Conservation (phyloP, 148 eudicot genomes). For the Talinum fruticosum region DNA sequence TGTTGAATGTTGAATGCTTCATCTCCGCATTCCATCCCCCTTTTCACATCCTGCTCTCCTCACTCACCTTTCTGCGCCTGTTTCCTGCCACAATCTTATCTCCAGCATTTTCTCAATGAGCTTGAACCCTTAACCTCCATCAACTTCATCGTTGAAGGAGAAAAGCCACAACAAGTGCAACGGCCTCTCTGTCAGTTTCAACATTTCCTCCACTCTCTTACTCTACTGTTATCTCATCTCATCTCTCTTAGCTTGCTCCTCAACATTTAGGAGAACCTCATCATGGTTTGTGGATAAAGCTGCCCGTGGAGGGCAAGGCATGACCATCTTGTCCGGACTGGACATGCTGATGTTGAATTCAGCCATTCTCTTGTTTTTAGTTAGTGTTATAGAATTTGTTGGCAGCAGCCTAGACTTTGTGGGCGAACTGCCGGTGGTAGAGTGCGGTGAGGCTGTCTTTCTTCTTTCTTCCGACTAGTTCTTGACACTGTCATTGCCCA, state of each 20-base stretch:
- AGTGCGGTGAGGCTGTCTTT: too few relatives aligned
- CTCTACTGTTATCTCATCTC: not conserved
- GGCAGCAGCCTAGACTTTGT: too few relatives aligned
- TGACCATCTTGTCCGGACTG: not conserved
- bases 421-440: too few relatives aligned
- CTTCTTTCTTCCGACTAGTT: too few relatives aligned
- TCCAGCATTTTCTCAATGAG: not conserved
- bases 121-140: not conserved
- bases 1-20: not conserved
- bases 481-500: too few relatives aligned
- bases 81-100: not conserved
- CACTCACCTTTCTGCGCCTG: not conserved
- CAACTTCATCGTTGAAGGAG: not conserved
- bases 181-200: not conserved
- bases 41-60: not conserved
- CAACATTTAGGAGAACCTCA: not conserved
- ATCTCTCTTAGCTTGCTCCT: not conserved
- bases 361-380: not conserved
- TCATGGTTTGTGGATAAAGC: not conserved
- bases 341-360: not conserved
- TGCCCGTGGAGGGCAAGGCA: not conserved
- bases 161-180: not conserved
- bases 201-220: not conserved
- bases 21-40: not conserved
- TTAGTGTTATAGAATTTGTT: not conserved